These are phyloP conservation scores for Thermomucor indicae-seudaticae DNA, from an alignment of 371 early-diverging fungal genomes.

Conservation along the genomic window DNA sequence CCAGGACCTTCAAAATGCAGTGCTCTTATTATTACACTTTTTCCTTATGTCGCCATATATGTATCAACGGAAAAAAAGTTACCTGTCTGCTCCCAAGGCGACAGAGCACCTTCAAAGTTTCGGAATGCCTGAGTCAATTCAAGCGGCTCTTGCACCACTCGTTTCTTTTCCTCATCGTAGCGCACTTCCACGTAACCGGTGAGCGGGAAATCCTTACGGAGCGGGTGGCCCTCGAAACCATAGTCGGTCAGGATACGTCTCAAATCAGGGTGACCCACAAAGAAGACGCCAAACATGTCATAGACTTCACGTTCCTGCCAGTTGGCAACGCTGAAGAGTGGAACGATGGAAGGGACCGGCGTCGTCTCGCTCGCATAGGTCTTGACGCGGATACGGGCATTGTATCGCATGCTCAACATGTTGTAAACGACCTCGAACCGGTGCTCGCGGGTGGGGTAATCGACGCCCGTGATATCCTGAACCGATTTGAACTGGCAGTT, in stretches of 20 bases:
- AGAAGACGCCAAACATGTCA: slow-evolving; percentile 98
- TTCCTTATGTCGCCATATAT: slow-evolving; percentile 1
- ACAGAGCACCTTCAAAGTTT: slow-evolving; percentile 82
- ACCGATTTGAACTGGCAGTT: slow-evolving; percentile 90
- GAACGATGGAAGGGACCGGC: slow-evolving; percentile 82
- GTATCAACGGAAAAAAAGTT: slow-evolving; percentile 2
- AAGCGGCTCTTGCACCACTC: slow-evolving; percentile 93
- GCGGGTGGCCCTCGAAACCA: slow-evolving; percentile 96
- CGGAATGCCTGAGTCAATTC: slow-evolving; percentile 97
- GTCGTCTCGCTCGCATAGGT: slow-evolving; percentile 91
- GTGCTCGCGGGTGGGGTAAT: slow-evolving; percentile 87
- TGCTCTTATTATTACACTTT: neutral
- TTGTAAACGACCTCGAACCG: slow-evolving; percentile 97
- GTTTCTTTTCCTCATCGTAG: slow-evolving; percentile 96
- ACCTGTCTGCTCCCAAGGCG: slow-evolving; percentile 89
- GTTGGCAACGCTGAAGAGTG: slow-evolving; percentile 82
- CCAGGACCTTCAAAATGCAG: slow-evolving; percentile 26
- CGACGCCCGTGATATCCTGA: slow-evolving; percentile 85
- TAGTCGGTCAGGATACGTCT: slow-evolving; percentile 97
- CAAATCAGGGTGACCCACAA: slow-evolving; percentile 94
- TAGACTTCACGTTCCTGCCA: slow-evolving; percentile 98
- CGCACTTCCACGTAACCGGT: slow-evolving; percentile 95
- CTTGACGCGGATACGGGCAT: slow-evolving; percentile 95
- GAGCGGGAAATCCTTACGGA: slow-evolving; percentile 98
- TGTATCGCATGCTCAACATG: slow-evolving; percentile 82